Percentiles rank a stretch among this genome's conserved stretches.
Conservation (phyloP, 108 stramenopile genomes). For the Fragilaria radians region DNA sequence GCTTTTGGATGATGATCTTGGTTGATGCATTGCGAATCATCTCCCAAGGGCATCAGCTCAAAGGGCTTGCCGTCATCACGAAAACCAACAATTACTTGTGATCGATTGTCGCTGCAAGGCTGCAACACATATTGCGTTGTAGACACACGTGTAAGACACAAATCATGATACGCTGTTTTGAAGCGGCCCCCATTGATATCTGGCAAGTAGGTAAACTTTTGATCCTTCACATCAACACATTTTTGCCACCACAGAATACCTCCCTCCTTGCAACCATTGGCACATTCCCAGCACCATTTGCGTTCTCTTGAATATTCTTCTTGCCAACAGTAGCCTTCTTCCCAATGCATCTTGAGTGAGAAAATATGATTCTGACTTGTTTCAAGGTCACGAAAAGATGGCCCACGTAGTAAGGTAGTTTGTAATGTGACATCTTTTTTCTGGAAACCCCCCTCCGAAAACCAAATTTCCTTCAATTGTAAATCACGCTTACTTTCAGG, state of each 20-base stretch:
- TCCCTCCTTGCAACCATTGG: not conserved
- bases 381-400: too few species aligned
- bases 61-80: not conserved
- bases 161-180: not conserved
- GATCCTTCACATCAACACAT: not conserved
- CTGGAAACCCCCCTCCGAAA: too few species aligned
- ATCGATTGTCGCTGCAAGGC: not conserved
- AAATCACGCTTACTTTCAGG: not conserved
- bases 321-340: not conserved
- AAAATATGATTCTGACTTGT: too few species aligned
- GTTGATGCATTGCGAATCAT: not conserved
- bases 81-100: not conserved
- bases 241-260: not conserved
- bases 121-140: not conserved
- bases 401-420: too few species aligned
- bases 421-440: too few species aligned
- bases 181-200: not conserved
- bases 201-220: not conserved
- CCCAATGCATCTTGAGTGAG: slow-evolving; percentile 1
- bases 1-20: not conserved
- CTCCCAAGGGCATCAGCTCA: not conserved
- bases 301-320: not conserved
- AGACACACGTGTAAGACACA: not conserved
- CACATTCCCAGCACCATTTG: not conserved
- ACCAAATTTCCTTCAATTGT: too few species aligned